Evolutionary conservation across 2,329 filamentous ascomycete genomes (phyloP).

Genomic region (Penicillium capsulatum): DNA sequence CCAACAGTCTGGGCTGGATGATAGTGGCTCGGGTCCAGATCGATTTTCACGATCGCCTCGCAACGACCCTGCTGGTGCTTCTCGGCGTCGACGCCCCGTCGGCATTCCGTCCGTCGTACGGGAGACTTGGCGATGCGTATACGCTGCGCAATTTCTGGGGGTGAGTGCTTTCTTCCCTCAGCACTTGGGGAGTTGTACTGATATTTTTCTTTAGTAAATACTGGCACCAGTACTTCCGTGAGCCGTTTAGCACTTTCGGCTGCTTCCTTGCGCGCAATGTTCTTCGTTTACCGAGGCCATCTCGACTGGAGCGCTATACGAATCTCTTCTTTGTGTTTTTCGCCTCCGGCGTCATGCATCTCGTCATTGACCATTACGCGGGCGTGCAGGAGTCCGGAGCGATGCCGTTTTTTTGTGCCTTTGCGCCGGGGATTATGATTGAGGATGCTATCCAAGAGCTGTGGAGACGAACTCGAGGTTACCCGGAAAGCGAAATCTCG

Average conservation of each 20-base stretch:
- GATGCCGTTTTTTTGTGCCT: slow-evolving; percentile 22
- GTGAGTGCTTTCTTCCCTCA: slow-evolving; percentile 12
- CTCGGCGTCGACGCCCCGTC: slow-evolving; percentile 10
- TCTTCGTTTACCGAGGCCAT: slow-evolving; percentile 17
- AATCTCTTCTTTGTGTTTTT: slow-evolving; percentile 30
- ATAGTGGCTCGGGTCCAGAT: slow-evolving; percentile 15
- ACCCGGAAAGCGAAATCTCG: too few species aligned
- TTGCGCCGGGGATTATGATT: slow-evolving; percentile 25
- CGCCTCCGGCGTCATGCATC: slow-evolving; percentile 26
- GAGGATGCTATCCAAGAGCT: slow-evolving; percentile 27
- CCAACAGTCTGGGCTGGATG: slow-evolving; percentile 14
- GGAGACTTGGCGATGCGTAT: slow-evolving; percentile 21
- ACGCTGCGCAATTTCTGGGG: slow-evolving; percentile 29
- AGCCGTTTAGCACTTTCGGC: slow-evolving; percentile 19
- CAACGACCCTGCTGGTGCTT: slow-evolving; percentile 19
- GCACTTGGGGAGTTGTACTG: too few species aligned
- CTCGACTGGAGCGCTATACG: slow-evolving; percentile 24
- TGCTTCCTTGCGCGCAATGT: slow-evolving; percentile 19
- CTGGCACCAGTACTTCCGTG: slow-evolving; percentile 29
- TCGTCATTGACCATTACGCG: slow-evolving; percentile 12
- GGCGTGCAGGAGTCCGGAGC: slow-evolving; percentile 15
- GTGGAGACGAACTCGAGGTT: slow-evolving; percentile 11
- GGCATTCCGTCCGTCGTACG: slow-evolving; percentile 25
- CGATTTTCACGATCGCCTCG: slow-evolving; percentile 18
- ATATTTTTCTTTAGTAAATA: slow-evolving; percentile 20